phyloP scores from a whole-genome alignment of 352 stramenopile genomes.

The Phytopythium oedochilum region DNA sequence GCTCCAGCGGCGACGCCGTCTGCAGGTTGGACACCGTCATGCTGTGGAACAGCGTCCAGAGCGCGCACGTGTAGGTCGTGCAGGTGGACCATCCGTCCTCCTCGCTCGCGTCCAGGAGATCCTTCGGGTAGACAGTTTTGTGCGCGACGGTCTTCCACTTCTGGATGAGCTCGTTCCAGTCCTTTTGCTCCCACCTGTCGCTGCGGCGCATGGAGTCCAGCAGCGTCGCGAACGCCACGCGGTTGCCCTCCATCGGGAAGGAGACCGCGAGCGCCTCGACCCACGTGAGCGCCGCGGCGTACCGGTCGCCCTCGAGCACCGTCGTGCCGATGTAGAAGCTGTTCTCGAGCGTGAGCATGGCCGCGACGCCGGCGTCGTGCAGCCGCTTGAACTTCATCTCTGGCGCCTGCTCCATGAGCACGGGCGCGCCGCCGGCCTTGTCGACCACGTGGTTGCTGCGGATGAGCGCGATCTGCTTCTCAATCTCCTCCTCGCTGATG shows the following conservation, averaged over 20 bases:
- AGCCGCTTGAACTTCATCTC: conserved; percentile 66
- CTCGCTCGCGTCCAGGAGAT: conserved; percentile 53
- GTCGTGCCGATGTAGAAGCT: conserved; percentile 64
- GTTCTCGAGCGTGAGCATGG: conserved; percentile 66
- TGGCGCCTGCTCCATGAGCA: conserved; percentile 38
- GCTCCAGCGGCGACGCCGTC: conserved; percentile 15
- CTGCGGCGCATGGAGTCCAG: conserved; percentile 28
- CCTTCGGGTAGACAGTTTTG: conserved; percentile 48
- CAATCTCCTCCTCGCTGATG: conserved; percentile 41
- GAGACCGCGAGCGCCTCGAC: conserved; percentile 45
- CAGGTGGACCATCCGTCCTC: conserved; percentile 48
- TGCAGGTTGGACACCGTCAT: conserved; percentile 45
- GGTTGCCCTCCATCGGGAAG: conserved; percentile 71
- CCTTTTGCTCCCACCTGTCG: conserved; percentile 39
- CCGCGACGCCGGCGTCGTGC: conserved; percentile 59
- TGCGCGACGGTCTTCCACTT: conserved; percentile 51
- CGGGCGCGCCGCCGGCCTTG: conserved; percentile 9
- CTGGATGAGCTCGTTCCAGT: conserved; percentile 57
- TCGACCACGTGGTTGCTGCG: conserved; percentile 29
- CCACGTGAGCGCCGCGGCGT: conserved; percentile 59
- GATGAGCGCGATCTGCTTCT: conserved; percentile 42
- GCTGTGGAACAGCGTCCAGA: conserved; percentile 83
- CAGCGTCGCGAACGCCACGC: conserved; percentile 37
- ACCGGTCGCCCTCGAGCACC: conserved; percentile 59
- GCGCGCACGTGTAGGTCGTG: conserved; percentile 72